Conservation (phyloP, 768 basidiomycete genomes). For the Pulveroboletus sp. region DNA sequence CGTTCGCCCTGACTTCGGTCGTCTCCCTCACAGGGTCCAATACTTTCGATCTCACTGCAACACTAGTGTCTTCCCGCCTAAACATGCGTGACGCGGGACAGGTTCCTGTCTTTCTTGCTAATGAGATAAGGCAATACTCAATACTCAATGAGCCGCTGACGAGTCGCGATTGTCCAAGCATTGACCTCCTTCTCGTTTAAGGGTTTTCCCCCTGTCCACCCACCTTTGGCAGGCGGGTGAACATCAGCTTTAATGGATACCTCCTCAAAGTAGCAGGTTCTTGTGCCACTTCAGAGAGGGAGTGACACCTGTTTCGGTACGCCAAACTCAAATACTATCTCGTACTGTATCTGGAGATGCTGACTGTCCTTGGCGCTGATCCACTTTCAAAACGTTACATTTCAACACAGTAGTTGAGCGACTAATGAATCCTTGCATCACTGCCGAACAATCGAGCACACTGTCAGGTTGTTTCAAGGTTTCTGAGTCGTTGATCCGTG, state of each 20-base stretch:
- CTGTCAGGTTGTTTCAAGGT: constrained; percentile 58
- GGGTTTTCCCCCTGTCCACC: constrained; percentile 76
- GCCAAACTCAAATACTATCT: constrained; percentile 46
- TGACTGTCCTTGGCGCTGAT: constrained; percentile 73
- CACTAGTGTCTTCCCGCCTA: no score
- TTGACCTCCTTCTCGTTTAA: constrained; percentile 77
- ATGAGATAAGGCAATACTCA: constrained; percentile 34
- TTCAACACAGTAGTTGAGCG: no score
- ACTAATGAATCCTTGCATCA: no score
- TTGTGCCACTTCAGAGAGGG: constrained; percentile 50
- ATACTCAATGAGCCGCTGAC: background rate
- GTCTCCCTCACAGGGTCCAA: no score
- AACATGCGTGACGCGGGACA: constrained; percentile 40
- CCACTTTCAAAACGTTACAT: constrained; percentile 27
- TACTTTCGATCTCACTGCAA: no score
- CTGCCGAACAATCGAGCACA: no score
- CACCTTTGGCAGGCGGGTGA: constrained; percentile 67
- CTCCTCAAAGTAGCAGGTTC: background rate
- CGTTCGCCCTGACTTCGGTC: no score
- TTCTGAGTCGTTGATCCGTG: constrained; percentile 32
- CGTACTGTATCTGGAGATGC: constrained; percentile 58
- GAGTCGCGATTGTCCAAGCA: constrained; percentile 38
- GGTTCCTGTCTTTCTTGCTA: constrained; percentile 74
- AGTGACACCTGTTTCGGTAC: constrained; percentile 78
- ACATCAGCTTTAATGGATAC: constrained; percentile 39